phyloP scores from a whole-genome alignment of 306 rosid genomes.

The Acacia melanoxylon region DNA sequence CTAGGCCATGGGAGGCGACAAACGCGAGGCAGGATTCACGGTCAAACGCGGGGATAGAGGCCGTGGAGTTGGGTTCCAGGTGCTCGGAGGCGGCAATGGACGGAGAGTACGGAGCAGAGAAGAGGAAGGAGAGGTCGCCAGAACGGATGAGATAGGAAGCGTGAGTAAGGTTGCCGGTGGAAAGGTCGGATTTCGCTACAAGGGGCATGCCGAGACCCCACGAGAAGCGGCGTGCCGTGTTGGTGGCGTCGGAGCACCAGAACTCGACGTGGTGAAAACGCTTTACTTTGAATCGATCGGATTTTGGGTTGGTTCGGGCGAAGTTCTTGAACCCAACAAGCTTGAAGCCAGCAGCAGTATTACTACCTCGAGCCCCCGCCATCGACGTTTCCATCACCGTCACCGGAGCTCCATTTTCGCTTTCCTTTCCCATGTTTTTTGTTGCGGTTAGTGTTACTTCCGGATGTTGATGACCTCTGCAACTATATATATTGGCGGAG shows the following conservation, averaged over 20 bases:
- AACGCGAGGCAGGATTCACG: constrained; percentile 56
- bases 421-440: background rate
- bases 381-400: background rate
- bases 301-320: constrained; percentile 66
- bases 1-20: constrained; percentile 69
- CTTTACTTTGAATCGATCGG: constrained; percentile 65
- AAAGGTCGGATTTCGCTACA: constrained; percentile 77
- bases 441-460: background rate
- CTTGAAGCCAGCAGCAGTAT: constrained; percentile 31
- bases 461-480: background rate
- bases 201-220: constrained; percentile 88
- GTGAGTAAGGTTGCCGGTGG: constrained; percentile 74
- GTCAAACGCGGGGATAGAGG: constrained; percentile 63
- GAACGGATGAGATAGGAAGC: constrained; percentile 93
- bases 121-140: constrained; percentile 81
- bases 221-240: constrained; percentile 68
- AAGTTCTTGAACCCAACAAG: constrained; percentile 69
- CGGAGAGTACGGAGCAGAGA: constrained; percentile 84
- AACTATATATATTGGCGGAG: background rate
- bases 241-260: constrained; percentile 91
- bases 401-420: background rate
- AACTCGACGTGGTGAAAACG: constrained; percentile 90
- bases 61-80: constrained; percentile 33
- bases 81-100: constrained; percentile 37
- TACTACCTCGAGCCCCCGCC: no score